Evolutionary conservation across 768 basidiomycete genomes (phyloP).

Genomic region (Xanthoconium stramineum): DNA sequence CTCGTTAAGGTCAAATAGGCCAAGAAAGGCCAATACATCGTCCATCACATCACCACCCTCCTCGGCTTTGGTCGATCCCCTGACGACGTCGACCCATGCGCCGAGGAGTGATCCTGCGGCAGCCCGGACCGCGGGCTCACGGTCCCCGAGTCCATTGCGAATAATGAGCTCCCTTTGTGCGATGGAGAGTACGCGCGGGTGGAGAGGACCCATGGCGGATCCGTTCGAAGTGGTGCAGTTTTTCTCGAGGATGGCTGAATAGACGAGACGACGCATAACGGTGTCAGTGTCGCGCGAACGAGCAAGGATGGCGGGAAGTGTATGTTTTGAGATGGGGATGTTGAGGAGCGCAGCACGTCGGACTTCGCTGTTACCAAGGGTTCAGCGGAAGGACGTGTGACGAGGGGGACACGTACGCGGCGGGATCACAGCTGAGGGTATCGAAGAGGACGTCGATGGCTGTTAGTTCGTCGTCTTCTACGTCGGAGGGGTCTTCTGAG

Average conservation of each 20-base stretch:
- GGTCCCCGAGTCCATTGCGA: conserved; percentile 80
- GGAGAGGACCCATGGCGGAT: conserved; percentile 49
- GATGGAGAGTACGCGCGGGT: conserved; percentile 65
- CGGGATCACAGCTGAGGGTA: conserved; percentile 65
- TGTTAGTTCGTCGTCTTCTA: conserved; percentile 43
- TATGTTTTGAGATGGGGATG: conserved; percentile 52
- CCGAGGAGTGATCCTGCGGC: conserved; percentile 72
- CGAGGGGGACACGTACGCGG: conserved; percentile 53
- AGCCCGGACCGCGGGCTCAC: conserved; percentile 67
- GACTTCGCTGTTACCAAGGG: conserved; percentile 63
- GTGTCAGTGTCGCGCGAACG: conserved; percentile 81
- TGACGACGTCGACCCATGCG: conserved; percentile 68
- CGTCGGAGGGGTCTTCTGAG: conserved; percentile 61
- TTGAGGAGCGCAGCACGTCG: conserved; percentile 76
- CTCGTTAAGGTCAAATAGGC: conserved; percentile 57
- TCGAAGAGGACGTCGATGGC: conserved; percentile 65
- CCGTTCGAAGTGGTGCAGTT: conserved; percentile 31
- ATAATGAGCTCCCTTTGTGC: conserved; percentile 76
- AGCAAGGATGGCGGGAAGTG: conserved; percentile 64
- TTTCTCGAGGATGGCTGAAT: conserved; percentile 53
- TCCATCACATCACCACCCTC: conserved; percentile 36
- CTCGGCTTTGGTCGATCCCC: conserved; percentile 32
- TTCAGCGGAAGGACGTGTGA: not conserved
- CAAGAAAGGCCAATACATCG: conserved; percentile 47
- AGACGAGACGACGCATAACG: conserved; percentile 70